These are phyloP conservation scores for Zopfia rhizophila DNA, from an alignment of 2,329 filamentous ascomycete genomes.

Conservation along the genomic window DNA sequence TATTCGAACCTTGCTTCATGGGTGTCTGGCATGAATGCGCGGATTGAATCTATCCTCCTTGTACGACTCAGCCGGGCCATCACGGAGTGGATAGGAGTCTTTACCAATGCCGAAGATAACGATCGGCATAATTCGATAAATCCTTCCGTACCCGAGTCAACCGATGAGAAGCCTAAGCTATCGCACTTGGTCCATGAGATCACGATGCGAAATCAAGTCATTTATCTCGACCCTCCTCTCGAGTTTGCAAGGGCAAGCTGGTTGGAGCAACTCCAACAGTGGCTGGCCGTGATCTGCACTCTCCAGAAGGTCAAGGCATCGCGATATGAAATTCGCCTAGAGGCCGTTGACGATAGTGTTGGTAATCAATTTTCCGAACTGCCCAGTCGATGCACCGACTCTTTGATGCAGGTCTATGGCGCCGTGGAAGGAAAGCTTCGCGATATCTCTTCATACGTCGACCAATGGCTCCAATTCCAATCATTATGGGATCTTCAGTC, in stretches of 20 bases:
- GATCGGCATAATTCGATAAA: conserved; percentile 39
- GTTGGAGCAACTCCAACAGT: conserved; percentile 91
- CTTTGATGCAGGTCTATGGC: conserved; percentile 81
- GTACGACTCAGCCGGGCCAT: conserved; percentile 87
- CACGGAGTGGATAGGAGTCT: conserved; percentile 85
- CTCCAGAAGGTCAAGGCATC: conserved; percentile 94
- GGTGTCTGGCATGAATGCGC: conserved; percentile 86
- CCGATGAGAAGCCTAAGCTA: conserved; percentile 67
- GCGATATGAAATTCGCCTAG: conserved; percentile 87
- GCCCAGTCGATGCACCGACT: conserved; percentile 81
- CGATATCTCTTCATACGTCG: conserved; percentile 85
- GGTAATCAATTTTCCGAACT: conserved; percentile 81
- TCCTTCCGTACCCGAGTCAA: conserved; percentile 57
- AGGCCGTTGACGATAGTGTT: conserved; percentile 70
- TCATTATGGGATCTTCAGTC: conserved; percentile 98
- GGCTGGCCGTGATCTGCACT: conserved; percentile 93
- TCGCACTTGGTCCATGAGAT: conserved; percentile 86
- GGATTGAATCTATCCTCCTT: conserved; percentile 83
- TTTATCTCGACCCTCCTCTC: conserved; percentile 93
- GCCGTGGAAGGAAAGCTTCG: conserved; percentile 84
- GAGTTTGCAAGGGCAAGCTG: conserved; percentile 93
- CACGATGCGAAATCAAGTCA: conserved; percentile 97
- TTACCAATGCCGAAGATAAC: conserved; percentile 64
- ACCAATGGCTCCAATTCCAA: conserved; percentile 99
- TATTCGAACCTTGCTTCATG: conserved; percentile 93